A percentile compares a stretch with the other conserved stretches of the same genome.
These are phyloP conservation scores for Trichoderma sp. DNA, from an alignment of 2,329 filamentous ascomycete species.

Conservation along the genomic window DNA sequence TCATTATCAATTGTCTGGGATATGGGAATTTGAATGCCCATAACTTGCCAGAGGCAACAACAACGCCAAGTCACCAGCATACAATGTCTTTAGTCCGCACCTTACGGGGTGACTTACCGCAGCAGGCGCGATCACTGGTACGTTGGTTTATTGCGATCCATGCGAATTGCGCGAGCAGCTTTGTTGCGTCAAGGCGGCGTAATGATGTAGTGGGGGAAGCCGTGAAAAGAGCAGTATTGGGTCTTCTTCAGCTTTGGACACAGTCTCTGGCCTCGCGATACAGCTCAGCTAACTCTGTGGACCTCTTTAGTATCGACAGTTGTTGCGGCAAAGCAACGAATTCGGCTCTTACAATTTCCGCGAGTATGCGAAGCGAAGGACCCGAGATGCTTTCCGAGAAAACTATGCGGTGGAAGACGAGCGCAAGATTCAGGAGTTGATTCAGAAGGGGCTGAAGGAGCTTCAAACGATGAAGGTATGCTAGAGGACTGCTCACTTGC, in stretches of 20 bases:
- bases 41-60: slow-evolving; percentile 10
- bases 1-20: slow-evolving; percentile 27
- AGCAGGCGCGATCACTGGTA: slow-evolving; percentile 57
- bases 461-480: slow-evolving; percentile 85
- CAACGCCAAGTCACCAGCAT: slow-evolving; percentile 30
- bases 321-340: slow-evolving; percentile 80
- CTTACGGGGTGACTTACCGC: slow-evolving; percentile 53
- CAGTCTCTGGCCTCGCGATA: not conserved
- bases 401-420: slow-evolving; percentile 70
- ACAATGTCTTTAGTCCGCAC: slow-evolving; percentile 40
- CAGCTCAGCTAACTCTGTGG: not conserved
- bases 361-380: slow-evolving; percentile 90
- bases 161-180: not conserved
- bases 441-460: slow-evolving; percentile 84
- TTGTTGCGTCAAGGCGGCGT: not conserved
- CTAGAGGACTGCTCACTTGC: not conserved
- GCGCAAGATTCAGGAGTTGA: slow-evolving; percentile 77
- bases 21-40: slow-evolving; percentile 8
- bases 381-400: slow-evolving; percentile 85
- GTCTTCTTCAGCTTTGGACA: not conserved
- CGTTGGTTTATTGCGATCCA: slow-evolving; percentile 27
- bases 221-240: slow-evolving; percentile 4
- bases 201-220: slow-evolving; percentile 2
- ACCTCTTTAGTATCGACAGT: slow-evolving; percentile 75
- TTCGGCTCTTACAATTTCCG: slow-evolving; percentile 97